These are phyloP conservation scores for Aschersonia sp. DNA, from an alignment of 2,329 filamentous ascomycete genomes.

Conservation along the genomic window DNA sequence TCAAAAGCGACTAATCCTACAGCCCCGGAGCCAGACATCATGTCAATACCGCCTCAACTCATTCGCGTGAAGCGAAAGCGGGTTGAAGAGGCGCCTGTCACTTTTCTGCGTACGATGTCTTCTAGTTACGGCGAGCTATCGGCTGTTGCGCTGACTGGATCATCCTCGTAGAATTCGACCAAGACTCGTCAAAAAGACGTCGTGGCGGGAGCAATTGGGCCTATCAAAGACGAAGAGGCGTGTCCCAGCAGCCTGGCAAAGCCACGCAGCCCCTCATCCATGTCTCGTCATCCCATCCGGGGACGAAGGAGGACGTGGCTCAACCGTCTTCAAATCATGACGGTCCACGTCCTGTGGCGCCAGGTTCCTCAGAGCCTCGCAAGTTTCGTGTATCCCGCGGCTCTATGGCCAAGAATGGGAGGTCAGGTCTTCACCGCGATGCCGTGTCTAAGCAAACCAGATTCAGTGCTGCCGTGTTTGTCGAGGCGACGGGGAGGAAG, in stretches of 20 bases:
- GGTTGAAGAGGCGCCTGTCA: conserved; percentile 35
- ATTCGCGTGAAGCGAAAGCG: conserved; percentile 49
- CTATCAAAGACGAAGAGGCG: conserved; percentile 35
- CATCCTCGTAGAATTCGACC: conserved; percentile 30
- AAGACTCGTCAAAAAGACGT: conserved; percentile 32
- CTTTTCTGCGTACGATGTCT: conserved; percentile 34
- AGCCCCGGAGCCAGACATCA: conserved; percentile 10
- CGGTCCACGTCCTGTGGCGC: background rate
- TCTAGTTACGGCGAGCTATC: conserved; percentile 1
- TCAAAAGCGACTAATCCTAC: background rate
- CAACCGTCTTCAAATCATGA: background rate
- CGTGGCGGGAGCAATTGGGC: conserved; percentile 35
- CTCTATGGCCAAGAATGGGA: conserved; percentile 19
- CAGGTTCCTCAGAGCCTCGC: conserved; percentile 22
- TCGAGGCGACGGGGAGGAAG: conserved; percentile 33
- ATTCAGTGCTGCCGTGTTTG: conserved; percentile 34
- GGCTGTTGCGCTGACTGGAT: background rate
- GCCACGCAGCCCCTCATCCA: conserved; percentile 29
- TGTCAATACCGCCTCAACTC: conserved; percentile 42
- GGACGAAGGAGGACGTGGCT: conserved; percentile 4
- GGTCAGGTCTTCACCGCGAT: conserved; percentile 8
- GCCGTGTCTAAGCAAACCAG: conserved; percentile 26
- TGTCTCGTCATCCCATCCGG: conserved; percentile 21
- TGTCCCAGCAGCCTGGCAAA: conserved; percentile 9
- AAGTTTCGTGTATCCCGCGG: conserved; percentile 41